These are phyloP conservation scores for Trichoderma virens DNA, from an alignment of 495 filamentous ascomycete genomes.

Conservation along the genomic window DNA sequence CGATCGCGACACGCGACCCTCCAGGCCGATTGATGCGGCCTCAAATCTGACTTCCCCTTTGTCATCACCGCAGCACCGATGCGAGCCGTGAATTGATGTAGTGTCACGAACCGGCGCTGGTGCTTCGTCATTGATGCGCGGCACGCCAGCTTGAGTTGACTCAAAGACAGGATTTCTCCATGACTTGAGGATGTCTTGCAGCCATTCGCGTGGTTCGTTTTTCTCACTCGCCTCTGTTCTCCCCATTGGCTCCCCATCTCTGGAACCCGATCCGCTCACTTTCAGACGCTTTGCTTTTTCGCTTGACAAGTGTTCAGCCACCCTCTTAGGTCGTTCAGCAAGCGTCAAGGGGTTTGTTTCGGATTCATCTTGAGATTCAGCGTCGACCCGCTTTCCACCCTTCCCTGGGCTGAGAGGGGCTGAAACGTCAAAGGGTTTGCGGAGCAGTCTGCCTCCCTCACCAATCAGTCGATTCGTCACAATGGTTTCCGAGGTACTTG, in stretches of 20 bases:
- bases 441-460: constrained; percentile 25
- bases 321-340: neutral
- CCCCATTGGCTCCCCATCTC: constrained; percentile 10
- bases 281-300: neutral
- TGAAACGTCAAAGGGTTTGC: constrained; percentile 25
- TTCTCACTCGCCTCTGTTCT: constrained; percentile 12
- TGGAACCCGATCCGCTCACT: neutral
- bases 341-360: neutral
- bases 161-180: constrained; percentile 34
- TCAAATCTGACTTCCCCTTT: neutral
- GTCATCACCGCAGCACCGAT: constrained; percentile 12
- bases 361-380: neutral
- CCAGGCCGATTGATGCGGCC: constrained; percentile 15
- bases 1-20: constrained; percentile 57
- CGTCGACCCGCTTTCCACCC: neutral
- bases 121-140: constrained; percentile 23
- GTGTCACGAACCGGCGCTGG: constrained; percentile 11
- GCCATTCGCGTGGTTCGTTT: constrained; percentile 29
- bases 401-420: neutral
- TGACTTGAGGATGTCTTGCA: constrained; percentile 26
- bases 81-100: constrained; percentile 17
- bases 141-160: constrained; percentile 29
- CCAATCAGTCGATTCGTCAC: constrained; percentile 19
- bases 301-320: neutral
- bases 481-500: neutral